These are phyloP conservation scores for Athelia psychrophila DNA, from an alignment of 1,284 basidiomycete genomes.

Conservation along the genomic window DNA sequence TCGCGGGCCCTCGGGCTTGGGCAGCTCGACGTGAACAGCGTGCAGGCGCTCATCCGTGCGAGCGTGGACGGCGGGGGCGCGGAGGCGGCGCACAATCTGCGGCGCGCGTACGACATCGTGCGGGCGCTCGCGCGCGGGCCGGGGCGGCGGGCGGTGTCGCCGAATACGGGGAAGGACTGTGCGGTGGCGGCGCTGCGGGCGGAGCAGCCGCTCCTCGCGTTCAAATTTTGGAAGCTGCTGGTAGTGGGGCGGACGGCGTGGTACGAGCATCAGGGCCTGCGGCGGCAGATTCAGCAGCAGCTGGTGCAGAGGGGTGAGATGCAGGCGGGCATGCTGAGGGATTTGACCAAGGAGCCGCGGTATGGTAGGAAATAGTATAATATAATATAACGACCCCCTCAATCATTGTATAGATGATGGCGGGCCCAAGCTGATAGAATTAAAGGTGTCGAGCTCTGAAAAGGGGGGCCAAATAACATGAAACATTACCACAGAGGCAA, in stretches of 20 bases:
- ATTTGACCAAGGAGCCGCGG: conserved; percentile 8
- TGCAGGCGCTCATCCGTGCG: conserved; percentile 46
- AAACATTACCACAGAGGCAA: no score
- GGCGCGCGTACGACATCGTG: conserved; percentile 41
- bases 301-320: conserved; percentile 26
- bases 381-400: no score
- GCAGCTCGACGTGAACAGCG: conserved; percentile 43
- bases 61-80: conserved; percentile 27
- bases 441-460: no score
- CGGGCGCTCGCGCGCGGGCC: conserved; percentile 31
- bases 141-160: conserved; percentile 29
- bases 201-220: conserved; percentile 49
- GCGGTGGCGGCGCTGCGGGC: conserved; percentile 47
- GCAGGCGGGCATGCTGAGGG: conserved; percentile 32
- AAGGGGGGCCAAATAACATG: no score
- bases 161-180: conserved; percentile 48
- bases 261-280: conserved; percentile 43
- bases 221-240: conserved; percentile 54
- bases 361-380: neutral
- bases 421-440: no score
- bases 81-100: conserved; percentile 30
- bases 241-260: conserved; percentile 46
- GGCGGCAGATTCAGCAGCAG: conserved; percentile 35
- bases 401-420: no score
- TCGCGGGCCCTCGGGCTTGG: conserved; percentile 31